phyloP scores from a whole-genome alignment of 352 stramenopile species.

The Pythium brassicae region DNA sequence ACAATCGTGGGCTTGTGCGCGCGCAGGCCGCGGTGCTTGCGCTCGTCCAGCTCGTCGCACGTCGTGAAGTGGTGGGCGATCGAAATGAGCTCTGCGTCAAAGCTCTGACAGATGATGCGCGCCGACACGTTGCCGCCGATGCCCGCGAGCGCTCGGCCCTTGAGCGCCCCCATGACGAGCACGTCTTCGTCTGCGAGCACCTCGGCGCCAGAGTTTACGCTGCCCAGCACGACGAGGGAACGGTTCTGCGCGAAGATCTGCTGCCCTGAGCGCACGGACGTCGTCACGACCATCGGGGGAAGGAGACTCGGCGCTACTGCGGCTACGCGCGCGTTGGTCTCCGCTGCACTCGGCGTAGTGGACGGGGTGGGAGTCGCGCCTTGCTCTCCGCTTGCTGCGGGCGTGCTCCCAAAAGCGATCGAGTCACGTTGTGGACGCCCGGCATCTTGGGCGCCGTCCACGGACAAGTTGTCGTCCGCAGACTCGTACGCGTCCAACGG shows the following conservation, averaged over 20 bases:
- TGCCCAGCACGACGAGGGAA: slow-evolving; percentile 80
- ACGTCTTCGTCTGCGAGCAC: slow-evolving; percentile 86
- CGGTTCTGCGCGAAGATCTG: slow-evolving; percentile 83
- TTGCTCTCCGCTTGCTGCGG: neutral
- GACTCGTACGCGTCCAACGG: slow-evolving; percentile 6
- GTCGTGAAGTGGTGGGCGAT: slow-evolving; percentile 89
- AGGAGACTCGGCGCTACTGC: neutral
- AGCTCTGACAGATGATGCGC: slow-evolving; percentile 69
- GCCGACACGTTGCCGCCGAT: slow-evolving; percentile 72
- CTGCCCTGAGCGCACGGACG: slow-evolving; percentile 82
- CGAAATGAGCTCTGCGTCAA: slow-evolving; percentile 88
- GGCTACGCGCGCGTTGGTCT: neutral
- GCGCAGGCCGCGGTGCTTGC: slow-evolving; percentile 32
- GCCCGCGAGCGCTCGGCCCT: slow-evolving; percentile 80
- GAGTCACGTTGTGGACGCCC: neutral
- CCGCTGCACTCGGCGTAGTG: neutral
- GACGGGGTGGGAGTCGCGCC: neutral
- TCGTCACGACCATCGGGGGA: slow-evolving; percentile 61
- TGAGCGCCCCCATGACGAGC: slow-evolving; percentile 74
- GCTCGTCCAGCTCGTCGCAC: slow-evolving; percentile 64
- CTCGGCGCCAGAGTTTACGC: slow-evolving; percentile 84
- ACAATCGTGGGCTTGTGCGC: slow-evolving; percentile 52
- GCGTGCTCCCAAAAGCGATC: neutral
- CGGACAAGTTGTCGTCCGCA: neutral
- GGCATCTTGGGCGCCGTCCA: neutral